phyloP scores from a whole-genome alignment of 352 stramenopile genomes.

The Phytophthora agathidicida region DNA sequence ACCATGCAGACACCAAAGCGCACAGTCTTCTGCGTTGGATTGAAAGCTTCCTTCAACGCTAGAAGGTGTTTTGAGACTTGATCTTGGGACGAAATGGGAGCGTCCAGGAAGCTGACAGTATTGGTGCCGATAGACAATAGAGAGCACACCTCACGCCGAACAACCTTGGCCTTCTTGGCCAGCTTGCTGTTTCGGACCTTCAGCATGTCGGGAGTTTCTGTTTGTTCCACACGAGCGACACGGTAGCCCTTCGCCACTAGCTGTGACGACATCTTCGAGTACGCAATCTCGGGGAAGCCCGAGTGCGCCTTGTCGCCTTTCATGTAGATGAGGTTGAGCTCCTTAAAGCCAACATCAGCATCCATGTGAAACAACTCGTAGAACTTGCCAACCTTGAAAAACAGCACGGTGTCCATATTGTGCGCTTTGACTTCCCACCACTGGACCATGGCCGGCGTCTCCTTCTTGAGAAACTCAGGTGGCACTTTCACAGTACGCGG shows the following conservation, averaged over 20 bases:
- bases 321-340: slow-evolving; percentile 98
- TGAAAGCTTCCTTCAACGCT: slow-evolving; percentile 75
- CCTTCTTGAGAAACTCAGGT: slow-evolving; percentile 85
- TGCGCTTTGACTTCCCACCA: slow-evolving; percentile 99
- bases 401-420: slow-evolving; percentile 98
- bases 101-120: slow-evolving; percentile 95
- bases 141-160: slow-evolving; percentile 95
- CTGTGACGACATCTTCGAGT: slow-evolving; percentile 95
- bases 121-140: slow-evolving; percentile 96
- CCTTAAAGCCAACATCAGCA: slow-evolving; percentile 96
- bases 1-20: slow-evolving; percentile 96
- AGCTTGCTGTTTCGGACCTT: slow-evolving; percentile 92
- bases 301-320: slow-evolving; percentile 98
- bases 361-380: slow-evolving; percentile 99
- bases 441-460: slow-evolving; percentile 96
- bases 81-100: slow-evolving; percentile 59
- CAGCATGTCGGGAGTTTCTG: slow-evolving; percentile 98
- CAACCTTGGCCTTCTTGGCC: slow-evolving; percentile 85
- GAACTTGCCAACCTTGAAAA: slow-evolving; percentile 99
- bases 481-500: slow-evolving; percentile 93
- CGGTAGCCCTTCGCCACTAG: slow-evolving; percentile 97
- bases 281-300: slow-evolving; percentile 98
- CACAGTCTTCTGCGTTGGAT: slow-evolving; percentile 49
- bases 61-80: slow-evolving; percentile 66
- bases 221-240: slow-evolving; percentile 99